A percentile compares a stretch with the other conserved stretches of the same genome.
phyloP scores from a whole-genome alignment of 2,329 filamentous ascomycete species.

The Fusarium continuum region DNA sequence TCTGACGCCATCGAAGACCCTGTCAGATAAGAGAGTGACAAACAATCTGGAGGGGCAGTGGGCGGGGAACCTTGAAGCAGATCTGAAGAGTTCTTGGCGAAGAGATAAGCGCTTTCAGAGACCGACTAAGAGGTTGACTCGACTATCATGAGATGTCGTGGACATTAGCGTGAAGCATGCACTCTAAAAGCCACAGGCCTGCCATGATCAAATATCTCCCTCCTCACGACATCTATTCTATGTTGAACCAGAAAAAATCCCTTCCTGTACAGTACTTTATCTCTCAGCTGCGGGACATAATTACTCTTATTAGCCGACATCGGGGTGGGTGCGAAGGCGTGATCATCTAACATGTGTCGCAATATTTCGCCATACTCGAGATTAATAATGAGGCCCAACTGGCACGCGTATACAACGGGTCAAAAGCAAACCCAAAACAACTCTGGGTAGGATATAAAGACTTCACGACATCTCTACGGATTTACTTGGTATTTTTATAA shows the following conservation, averaged over 20 bases:
- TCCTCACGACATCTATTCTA: no score
- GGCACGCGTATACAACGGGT: not conserved
- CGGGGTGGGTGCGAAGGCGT: slow-evolving; percentile 40
- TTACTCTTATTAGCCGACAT: slow-evolving; percentile 34
- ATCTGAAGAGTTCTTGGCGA: not conserved
- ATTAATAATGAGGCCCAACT: slow-evolving; percentile 38
- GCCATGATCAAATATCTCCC: no score
- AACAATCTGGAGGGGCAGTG: slow-evolving; percentile 12
- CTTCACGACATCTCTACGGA: not conserved
- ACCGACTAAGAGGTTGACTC: not conserved
- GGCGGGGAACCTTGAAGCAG: slow-evolving; percentile 8
- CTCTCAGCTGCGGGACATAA: not conserved
- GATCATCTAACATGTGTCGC: slow-evolving; percentile 38
- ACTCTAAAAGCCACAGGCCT: no score
- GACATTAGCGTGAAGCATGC: not conserved
- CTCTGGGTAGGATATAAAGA: not conserved
- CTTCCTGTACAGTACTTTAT: no score
- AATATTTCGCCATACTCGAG: slow-evolving; percentile 41
- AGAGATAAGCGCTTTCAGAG: not conserved
- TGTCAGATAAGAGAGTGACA: slow-evolving; percentile 1
- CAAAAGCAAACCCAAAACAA: not conserved
- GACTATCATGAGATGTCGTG: not conserved
- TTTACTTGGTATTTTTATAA: not conserved
- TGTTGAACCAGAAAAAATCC: no score
- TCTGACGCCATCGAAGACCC: slow-evolving; percentile 36